Conservation (phyloP, 2,329 filamentous ascomycete genomes). For the Botrytis medusae region DNA sequence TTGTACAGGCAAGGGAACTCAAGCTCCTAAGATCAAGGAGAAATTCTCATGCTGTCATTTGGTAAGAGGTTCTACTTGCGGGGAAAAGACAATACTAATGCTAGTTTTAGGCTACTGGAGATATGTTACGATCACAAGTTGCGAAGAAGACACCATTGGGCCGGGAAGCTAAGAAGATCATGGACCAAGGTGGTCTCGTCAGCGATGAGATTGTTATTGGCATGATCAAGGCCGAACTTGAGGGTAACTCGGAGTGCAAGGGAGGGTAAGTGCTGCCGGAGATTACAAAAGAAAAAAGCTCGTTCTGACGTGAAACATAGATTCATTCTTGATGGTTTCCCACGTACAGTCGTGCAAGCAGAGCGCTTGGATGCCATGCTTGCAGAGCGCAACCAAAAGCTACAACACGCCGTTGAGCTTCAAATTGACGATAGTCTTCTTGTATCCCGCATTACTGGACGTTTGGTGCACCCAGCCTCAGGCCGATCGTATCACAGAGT, state of each 20-base stretch:
- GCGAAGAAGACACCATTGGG: constrained; percentile 95
- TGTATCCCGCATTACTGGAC: constrained; percentile 93
- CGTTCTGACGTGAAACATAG: constrained; percentile 48
- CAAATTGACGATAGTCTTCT: constrained; percentile 94
- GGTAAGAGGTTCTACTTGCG: constrained; percentile 55
- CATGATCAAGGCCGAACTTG: constrained; percentile 98
- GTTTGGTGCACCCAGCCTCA: constrained; percentile 91
- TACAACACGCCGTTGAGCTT: constrained; percentile 94
- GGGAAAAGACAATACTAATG: constrained; percentile 1
- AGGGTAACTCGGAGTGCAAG: constrained; percentile 92
- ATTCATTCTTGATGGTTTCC: constrained; percentile 99
- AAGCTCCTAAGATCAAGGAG: constrained; percentile 97
- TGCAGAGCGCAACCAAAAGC: constrained; percentile 69
- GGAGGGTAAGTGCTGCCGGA: constrained; percentile 68
- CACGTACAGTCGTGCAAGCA: constrained; percentile 92
- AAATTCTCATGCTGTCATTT: constrained; percentile 97
- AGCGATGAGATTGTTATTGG: constrained; percentile 99
- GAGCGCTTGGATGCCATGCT: constrained; percentile 96
- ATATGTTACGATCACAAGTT: constrained; percentile 98
- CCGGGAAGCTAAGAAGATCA: constrained; percentile 99
- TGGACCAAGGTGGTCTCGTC: constrained; percentile 96
- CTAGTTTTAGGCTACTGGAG: constrained; percentile 77
- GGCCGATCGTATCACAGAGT: constrained; percentile 97
- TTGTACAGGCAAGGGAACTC: constrained; percentile 87
- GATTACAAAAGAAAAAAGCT: constrained; percentile 1